These are phyloP conservation scores for Pleodorina starrii DNA, from an alignment of 139 green algal genomes.

Conservation along the genomic window DNA sequence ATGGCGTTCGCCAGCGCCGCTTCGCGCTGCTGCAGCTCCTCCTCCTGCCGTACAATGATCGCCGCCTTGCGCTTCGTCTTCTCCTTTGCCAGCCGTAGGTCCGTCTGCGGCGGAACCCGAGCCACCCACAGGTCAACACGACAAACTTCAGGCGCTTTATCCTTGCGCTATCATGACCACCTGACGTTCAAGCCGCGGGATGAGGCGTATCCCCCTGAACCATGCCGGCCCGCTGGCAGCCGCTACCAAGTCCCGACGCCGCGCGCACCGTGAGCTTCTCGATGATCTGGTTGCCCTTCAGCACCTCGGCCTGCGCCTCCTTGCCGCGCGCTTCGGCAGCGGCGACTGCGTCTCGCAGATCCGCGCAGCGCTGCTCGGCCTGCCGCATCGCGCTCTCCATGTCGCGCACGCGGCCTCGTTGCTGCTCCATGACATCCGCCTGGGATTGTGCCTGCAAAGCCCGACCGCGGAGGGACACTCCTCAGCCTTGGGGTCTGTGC, in stretches of 20 bases:
- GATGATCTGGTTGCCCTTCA: slow-evolving; percentile 86
- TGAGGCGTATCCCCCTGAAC: no score
- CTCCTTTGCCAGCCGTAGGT: slow-evolving; percentile 75
- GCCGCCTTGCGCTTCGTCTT: slow-evolving; percentile 84
- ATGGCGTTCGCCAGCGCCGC: slow-evolving; percentile 40
- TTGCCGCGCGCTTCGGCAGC: slow-evolving; percentile 66
- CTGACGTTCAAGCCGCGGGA: no score
- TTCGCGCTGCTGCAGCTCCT: slow-evolving; percentile 79
- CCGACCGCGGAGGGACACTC: no score
- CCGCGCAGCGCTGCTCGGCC: slow-evolving; percentile 73
- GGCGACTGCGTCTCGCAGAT: slow-evolving; percentile 73
- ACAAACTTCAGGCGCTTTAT: no score
- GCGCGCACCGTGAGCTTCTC: slow-evolving; percentile 82
- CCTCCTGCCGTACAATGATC: slow-evolving; percentile 87
- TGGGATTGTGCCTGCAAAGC: slow-evolving; percentile 60
- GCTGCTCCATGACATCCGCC: slow-evolving; percentile 71
- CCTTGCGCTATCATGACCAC: no score
- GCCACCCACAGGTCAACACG: no score
- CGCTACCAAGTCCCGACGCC: background rate
- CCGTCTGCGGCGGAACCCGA: slow-evolving; percentile 66
- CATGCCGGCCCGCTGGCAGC: no score
- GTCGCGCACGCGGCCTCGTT: slow-evolving; percentile 72
- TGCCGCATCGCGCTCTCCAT: slow-evolving; percentile 71
- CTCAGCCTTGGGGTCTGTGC: no score
- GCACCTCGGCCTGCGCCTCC: slow-evolving; percentile 76